Percentiles rank a stretch among this genome's conserved stretches.
Evolutionary conservation across 2,329 filamentous ascomycete genomes (phyloP).

Genomic region (Ophiostoma novo-ulmi): DNA sequence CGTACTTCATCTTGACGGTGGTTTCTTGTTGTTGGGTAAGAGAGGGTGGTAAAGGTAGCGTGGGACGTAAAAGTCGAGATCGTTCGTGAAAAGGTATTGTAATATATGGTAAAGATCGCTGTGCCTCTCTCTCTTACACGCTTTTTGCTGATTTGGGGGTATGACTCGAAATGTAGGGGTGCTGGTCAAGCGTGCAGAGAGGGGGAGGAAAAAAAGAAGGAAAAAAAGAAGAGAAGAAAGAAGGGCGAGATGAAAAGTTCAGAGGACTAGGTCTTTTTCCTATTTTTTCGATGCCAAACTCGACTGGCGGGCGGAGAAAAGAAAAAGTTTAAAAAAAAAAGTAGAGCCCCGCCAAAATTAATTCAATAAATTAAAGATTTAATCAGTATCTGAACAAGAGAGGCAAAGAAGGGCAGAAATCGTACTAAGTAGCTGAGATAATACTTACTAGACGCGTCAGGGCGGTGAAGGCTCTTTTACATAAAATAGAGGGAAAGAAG

Average conservation of each 20-base stretch:
- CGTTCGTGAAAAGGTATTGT: not conserved
- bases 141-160: conserved; percentile 9
- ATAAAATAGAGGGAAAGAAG: not conserved
- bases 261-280: conserved; percentile 9
- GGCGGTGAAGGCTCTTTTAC: not conserved
- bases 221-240: conserved; percentile 10
- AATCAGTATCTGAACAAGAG: not conserved
- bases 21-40: conserved; percentile 15
- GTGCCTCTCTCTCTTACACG: conserved; percentile 19
- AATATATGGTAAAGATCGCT: not conserved
- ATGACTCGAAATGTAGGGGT: conserved; percentile 18
- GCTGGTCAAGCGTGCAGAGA: conserved; percentile 22
- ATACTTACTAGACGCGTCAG: conserved; percentile 2
- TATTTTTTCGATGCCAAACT: conserved; percentile 9
- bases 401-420: conserved; percentile 12
- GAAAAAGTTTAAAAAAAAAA: not conserved
- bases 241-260: conserved; percentile 16
- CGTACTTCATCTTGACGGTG: conserved; percentile 30
- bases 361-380: not conserved
- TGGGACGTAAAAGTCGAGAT: not conserved
- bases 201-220: conserved; percentile 15
- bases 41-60: conserved; percentile 10
- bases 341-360: conserved; percentile 10
- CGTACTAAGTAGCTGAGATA: not conserved
- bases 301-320: conserved; percentile 10